Conservation (phyloP, 2,329 filamentous ascomycete species). For the Helotiales sp. region DNA sequence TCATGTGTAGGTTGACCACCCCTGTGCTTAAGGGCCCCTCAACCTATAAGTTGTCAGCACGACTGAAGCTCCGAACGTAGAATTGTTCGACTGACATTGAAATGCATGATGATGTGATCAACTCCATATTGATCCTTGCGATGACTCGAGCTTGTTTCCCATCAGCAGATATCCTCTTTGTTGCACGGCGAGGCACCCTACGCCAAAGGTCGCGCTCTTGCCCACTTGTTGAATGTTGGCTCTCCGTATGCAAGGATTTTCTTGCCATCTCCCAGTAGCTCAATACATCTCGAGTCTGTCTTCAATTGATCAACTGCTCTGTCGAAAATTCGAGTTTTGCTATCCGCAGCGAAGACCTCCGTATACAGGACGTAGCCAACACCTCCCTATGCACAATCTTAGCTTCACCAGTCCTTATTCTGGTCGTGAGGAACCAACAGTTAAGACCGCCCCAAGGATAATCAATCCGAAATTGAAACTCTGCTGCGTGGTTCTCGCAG, state of each 20-base stretch:
- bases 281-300: constrained; percentile 67
- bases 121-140: constrained; percentile 73
- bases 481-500: constrained; percentile 83
- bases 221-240: constrained; percentile 79
- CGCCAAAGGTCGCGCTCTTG: constrained; percentile 62
- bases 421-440: constrained; percentile 50
- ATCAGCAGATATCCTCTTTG: constrained; percentile 32
- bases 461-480: constrained; percentile 85
- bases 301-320: constrained; percentile 79
- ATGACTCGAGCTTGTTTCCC: constrained; percentile 55
- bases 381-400: constrained; percentile 55
- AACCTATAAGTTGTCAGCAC: constrained; percentile 51
- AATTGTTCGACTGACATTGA: constrained; percentile 59
- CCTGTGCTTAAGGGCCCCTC: constrained; percentile 76
- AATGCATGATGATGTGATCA: constrained; percentile 82
- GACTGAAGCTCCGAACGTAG: background rate
- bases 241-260: constrained; percentile 83
- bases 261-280: constrained; percentile 71
- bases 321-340: constrained; percentile 87
- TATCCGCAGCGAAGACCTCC: constrained; percentile 82
- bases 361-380: constrained; percentile 77
- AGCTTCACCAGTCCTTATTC: background rate
- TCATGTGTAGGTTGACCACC: constrained; percentile 75
- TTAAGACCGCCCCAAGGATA: constrained; percentile 71
- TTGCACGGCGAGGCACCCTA: constrained; percentile 35